Conservation (phyloP, 2,329 filamentous ascomycete species). For the Penicillium sp. region DNA sequence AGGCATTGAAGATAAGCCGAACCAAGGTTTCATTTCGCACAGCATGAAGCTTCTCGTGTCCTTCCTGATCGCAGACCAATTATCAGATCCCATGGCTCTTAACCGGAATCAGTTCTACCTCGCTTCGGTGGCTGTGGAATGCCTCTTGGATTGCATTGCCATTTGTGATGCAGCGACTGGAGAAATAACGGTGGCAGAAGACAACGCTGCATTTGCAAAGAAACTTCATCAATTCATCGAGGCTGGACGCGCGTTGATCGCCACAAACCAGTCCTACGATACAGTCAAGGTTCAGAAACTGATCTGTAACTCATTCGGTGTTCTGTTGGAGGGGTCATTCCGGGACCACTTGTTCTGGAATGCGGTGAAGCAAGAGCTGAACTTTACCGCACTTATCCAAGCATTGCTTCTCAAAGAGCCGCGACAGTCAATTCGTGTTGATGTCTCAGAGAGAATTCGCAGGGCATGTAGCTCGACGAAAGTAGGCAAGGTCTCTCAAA, state of each 20-base stretch:
- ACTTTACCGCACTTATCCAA: constrained; percentile 35
- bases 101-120: constrained; percentile 47
- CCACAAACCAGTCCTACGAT: constrained; percentile 3
- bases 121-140: constrained; percentile 51
- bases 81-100: constrained; percentile 44
- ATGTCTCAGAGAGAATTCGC: constrained; percentile 35
- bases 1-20: constrained; percentile 31
- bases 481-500: constrained; percentile 23
- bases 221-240: constrained; percentile 34
- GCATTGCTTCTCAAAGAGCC: constrained; percentile 42
- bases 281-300: constrained; percentile 28
- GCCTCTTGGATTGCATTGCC: constrained; percentile 51
- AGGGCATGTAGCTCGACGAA: constrained; percentile 32
- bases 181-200: constrained; percentile 26
- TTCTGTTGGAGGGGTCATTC: constrained; percentile 45
- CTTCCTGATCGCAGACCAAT: constrained; percentile 54
- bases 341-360: constrained; percentile 44
- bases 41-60: constrained; percentile 52
- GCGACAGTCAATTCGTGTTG: constrained; percentile 34
- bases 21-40: constrained; percentile 36
- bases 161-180: constrained; percentile 21
- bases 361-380: constrained; percentile 34
- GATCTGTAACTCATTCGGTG: constrained; percentile 42
- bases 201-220: constrained; percentile 32
- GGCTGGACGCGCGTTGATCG: constrained; percentile 16